A percentile compares a stretch with the other conserved stretches of the same genome.
These are phyloP conservation scores for Nepenthes mirabilis DNA, from an alignment of 148 eudicot genomes.

Conservation along the genomic window DNA sequence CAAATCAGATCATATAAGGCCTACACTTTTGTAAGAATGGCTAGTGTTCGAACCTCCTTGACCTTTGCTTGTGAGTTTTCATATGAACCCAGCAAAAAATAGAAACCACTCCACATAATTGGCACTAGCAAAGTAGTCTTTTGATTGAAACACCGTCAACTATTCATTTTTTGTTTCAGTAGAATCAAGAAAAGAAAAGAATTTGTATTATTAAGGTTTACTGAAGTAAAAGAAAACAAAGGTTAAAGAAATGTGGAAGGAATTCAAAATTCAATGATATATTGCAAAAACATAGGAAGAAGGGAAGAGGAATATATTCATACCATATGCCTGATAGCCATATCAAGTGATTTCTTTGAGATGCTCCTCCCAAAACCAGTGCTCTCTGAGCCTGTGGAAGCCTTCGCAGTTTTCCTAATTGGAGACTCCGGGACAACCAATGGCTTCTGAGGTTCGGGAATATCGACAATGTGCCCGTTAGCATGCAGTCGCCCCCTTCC, in stretches of 20 bases:
- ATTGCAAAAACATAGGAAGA: not conserved
- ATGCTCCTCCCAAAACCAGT: constrained; percentile 79
- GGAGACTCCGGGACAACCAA: constrained; percentile 41
- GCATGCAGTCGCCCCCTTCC: constrained; percentile 37
- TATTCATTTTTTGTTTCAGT: too few species aligned
- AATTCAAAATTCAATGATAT: not conserved
- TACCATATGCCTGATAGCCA: constrained; percentile 97
- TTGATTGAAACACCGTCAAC: not conserved
- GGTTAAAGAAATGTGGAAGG: not conserved
- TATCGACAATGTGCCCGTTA: constrained; percentile 44
- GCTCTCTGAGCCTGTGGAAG: constrained; percentile 36
- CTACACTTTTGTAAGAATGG: too few species aligned
- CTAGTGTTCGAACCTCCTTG: too few species aligned
- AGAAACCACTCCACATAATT: too few species aligned
- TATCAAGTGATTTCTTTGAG: constrained; percentile 91
- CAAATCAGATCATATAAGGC: too few species aligned
- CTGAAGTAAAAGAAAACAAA: not conserved
- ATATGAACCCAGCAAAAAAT: too few species aligned
- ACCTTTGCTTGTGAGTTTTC: too few species aligned
- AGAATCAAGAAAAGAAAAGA: too few species aligned
- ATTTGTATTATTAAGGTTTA: too few species aligned
- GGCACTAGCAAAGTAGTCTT: too few species aligned
- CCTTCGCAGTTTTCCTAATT: constrained; percentile 49
- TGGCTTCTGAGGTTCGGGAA: constrained; percentile 38
- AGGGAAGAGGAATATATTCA: not conserved